Evolutionary conservation across 345 rosid species (phyloP).

Genomic region (Bretschneidera sinensis): DNA sequence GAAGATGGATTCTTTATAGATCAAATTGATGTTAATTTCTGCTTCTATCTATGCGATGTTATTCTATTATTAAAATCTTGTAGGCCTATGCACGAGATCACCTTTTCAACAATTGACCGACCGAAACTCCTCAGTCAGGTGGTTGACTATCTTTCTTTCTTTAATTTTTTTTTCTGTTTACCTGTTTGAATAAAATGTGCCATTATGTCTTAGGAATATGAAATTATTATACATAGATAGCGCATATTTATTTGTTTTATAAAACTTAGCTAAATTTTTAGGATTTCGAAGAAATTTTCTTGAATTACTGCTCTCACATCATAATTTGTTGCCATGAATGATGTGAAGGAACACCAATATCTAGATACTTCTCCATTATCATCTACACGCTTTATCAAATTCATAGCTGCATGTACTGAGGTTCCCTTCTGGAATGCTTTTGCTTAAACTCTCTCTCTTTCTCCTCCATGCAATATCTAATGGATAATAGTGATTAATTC

Average conservation of each 20-base stretch:
- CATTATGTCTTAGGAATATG: slow-evolving; percentile 2
- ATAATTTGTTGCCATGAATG: no score
- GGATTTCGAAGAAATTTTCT: background rate
- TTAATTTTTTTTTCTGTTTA: slow-evolving; percentile 5
- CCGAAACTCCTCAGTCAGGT: slow-evolving; percentile 96
- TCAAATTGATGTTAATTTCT: no score
- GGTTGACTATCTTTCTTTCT: slow-evolving; percentile 18
- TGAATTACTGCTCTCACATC: no score
- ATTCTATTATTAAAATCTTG: slow-evolving; percentile 31
- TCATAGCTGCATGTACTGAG: background rate
- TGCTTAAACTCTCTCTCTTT: background rate
- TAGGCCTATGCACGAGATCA: slow-evolving; percentile 95
- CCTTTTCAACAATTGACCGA: slow-evolving; percentile 92
- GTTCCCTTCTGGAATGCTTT: slow-evolving; percentile 1
- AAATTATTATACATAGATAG: background rate
- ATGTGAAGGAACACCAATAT: no score
- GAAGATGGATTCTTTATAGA: background rate
- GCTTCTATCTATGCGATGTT: background rate
- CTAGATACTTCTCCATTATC: no score
- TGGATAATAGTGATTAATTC: slow-evolving; percentile 5
- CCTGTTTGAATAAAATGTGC: background rate
- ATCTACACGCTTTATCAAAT: no score
- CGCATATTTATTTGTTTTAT: no score
- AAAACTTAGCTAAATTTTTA: no score
- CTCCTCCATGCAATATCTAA: background rate